A percentile compares a stretch with the other conserved stretches of the same genome.
These are phyloP conservation scores for Macrophomina pseudophaseolina DNA, from an alignment of 2,329 filamentous ascomycete species.

Conservation along the genomic window DNA sequence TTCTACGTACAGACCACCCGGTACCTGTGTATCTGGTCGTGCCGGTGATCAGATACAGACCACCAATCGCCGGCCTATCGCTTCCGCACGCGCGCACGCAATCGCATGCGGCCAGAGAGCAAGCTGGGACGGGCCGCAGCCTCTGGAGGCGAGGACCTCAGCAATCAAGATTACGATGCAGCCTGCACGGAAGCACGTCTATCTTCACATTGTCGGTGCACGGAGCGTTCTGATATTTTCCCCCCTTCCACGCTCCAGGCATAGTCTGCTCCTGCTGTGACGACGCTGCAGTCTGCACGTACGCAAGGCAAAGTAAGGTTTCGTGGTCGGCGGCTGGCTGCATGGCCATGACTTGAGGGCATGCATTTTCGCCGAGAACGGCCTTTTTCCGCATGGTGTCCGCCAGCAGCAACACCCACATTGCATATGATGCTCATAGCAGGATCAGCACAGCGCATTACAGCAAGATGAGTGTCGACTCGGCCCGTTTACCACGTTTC, in stretches of 20 bases:
- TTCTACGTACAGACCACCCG: not conserved
- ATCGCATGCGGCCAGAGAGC: not conserved
- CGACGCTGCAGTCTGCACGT: not conserved
- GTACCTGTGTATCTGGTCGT: not conserved
- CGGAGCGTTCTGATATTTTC: not conserved
- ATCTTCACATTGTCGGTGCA: conserved; percentile 5
- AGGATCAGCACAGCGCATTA: not conserved
- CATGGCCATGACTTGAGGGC: not conserved
- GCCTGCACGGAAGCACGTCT: not conserved
- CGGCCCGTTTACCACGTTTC: not conserved
- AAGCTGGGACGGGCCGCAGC: conserved; percentile 17
- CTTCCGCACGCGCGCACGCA: not conserved
- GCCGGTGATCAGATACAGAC: not conserved
- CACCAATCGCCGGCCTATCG: not conserved
- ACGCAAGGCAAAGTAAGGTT: not conserved
- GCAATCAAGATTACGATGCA: not conserved
- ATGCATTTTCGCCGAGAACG: not conserved
- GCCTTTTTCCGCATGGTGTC: not conserved
- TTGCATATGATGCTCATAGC: not conserved
- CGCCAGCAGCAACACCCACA: not conserved
- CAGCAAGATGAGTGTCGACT: not conserved
- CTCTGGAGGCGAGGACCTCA: conserved; percentile 1
- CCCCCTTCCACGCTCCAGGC: not conserved
- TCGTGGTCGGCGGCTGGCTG: not conserved
- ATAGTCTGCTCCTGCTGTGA: not conserved